phyloP scores from a whole-genome alignment of 2,329 filamentous ascomycete species.

The Harringtonia lauricola region DNA sequence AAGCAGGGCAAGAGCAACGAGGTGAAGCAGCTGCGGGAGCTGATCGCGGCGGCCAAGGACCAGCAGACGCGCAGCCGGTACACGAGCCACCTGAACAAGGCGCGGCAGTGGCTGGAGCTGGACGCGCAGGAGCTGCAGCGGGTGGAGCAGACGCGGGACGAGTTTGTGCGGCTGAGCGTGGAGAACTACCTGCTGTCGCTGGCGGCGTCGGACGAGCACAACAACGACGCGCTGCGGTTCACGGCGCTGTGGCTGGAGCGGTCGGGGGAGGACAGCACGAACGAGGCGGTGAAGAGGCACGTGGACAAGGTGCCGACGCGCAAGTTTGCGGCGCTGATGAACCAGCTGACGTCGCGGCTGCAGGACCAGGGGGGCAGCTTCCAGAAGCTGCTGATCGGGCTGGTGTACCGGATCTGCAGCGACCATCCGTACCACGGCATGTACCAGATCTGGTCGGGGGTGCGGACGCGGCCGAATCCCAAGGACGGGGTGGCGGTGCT shows the following conservation, averaged over 20 bases:
- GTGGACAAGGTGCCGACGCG: conserved; percentile 69
- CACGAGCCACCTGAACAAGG: conserved; percentile 52
- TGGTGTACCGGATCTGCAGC: conserved; percentile 75
- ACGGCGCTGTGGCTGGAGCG: conserved; percentile 90
- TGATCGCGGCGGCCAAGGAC: conserved; percentile 38
- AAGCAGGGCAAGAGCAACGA: conserved; percentile 74
- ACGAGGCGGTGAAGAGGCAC: conserved; percentile 61
- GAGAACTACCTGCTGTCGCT: conserved; percentile 89
- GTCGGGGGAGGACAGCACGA: conserved; percentile 64
- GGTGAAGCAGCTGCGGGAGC: conserved; percentile 58
- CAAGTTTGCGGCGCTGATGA: conserved; percentile 90
- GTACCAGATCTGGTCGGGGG: conserved; percentile 88
- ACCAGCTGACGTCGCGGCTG: conserved; percentile 88
- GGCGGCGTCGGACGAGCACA: conserved; percentile 73
- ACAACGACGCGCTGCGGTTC: conserved; percentile 84
- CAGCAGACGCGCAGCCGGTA: conserved; percentile 45
- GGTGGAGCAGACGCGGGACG: conserved; percentile 62
- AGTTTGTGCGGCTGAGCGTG: conserved; percentile 78
- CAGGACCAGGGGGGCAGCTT: conserved; percentile 61
- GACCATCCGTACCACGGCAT: conserved; percentile 96
- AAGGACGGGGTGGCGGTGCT: conserved; percentile 67
- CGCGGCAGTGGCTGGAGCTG: conserved; percentile 81
- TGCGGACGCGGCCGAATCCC: conserved; percentile 54
- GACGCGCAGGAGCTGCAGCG: conserved; percentile 80
- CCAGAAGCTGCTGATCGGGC: conserved; percentile 59